A percentile compares a stretch with the other conserved stretches of the same genome.
These are phyloP conservation scores for Arthrocladium fulminans DNA, from an alignment of 2,329 filamentous ascomycete genomes.

Conservation along the genomic window DNA sequence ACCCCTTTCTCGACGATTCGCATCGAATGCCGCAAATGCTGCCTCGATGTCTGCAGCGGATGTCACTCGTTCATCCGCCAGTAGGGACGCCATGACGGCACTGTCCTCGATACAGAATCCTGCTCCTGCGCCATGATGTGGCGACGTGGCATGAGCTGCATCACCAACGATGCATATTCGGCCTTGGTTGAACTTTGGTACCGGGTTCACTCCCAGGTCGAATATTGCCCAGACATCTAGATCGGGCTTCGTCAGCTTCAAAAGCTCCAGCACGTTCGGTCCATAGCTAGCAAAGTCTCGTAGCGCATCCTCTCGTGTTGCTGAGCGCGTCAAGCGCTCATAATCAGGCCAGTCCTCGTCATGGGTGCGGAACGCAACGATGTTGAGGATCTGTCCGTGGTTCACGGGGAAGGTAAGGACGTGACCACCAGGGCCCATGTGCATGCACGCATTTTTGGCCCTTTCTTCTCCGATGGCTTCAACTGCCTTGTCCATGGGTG, in stretches of 20 bases:
- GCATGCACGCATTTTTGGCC: conserved; percentile 37
- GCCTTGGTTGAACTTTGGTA: conserved; percentile 30
- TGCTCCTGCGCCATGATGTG: conserved; percentile 34
- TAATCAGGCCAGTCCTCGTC: conserved; percentile 34
- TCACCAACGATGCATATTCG: conserved; percentile 32
- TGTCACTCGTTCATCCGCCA: conserved; percentile 22
- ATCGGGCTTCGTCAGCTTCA: conserved; percentile 25
- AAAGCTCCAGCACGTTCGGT: conserved; percentile 18
- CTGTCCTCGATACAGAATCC: conserved; percentile 29
- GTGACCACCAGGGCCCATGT: conserved; percentile 52
- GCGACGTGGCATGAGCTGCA: conserved; percentile 35
- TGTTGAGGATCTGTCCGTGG: conserved; percentile 49
- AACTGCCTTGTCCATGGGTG: conserved; percentile 49
- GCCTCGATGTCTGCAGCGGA: conserved; percentile 22
- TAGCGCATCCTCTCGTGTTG: conserved; percentile 20
- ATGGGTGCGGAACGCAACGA: conserved; percentile 40
- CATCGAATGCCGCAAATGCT: conserved; percentile 26
- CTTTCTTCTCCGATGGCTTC: conserved; percentile 42
- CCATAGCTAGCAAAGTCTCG: conserved; percentile 20
- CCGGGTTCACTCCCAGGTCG: conserved; percentile 31
- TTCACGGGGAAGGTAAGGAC: conserved; percentile 54
- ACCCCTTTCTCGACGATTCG: conserved; percentile 23
- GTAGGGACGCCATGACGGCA: conserved; percentile 24
- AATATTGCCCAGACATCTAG: conserved; percentile 34
- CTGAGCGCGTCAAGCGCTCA: conserved; percentile 32